phyloP scores from a whole-genome alignment of 768 basidiomycete species.

The Amanita fuliginea region DNA sequence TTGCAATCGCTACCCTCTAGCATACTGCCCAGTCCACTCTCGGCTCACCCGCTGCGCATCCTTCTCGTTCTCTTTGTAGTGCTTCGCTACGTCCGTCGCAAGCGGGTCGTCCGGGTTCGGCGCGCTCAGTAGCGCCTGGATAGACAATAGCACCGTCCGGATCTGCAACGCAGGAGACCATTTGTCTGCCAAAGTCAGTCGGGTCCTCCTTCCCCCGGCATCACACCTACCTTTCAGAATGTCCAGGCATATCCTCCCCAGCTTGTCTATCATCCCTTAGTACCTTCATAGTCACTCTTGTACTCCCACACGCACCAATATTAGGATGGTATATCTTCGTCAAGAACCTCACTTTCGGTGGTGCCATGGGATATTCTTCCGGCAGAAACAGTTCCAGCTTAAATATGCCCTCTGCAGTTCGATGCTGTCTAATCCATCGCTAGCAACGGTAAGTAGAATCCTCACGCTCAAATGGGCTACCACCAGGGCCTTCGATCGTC shows the following conservation, averaged over 20 bases:
- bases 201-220: neutral
- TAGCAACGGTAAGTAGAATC: constrained; percentile 9
- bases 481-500: constrained; percentile 88
- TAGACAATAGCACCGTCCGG: constrained; percentile 90
- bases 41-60: constrained; percentile 86
- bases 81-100: constrained; percentile 92
- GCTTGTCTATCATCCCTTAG: constrained; percentile 62
- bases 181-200: constrained; percentile 53
- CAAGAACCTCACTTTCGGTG: constrained; percentile 94
- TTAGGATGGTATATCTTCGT: constrained; percentile 99
- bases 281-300: constrained; percentile 1
- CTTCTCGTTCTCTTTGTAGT: constrained; percentile 96
- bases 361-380: constrained; percentile 99
- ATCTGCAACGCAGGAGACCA: constrained; percentile 99
- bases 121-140: constrained; percentile 92
- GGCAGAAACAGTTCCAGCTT: constrained; percentile 96
- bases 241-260: constrained; percentile 96
- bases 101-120: constrained; percentile 97
- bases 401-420: constrained; percentile 70
- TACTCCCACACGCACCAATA: constrained; percentile 60
- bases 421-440: constrained; percentile 1
- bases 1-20: constrained; percentile 18
- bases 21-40: constrained; percentile 94
- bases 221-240: constrained; percentile 76
- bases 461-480: constrained; percentile 83